These are phyloP conservation scores for Plasmodium cynomolgi DNA, from an alignment of 169 alveolate species.

Conservation along the genomic window DNA sequence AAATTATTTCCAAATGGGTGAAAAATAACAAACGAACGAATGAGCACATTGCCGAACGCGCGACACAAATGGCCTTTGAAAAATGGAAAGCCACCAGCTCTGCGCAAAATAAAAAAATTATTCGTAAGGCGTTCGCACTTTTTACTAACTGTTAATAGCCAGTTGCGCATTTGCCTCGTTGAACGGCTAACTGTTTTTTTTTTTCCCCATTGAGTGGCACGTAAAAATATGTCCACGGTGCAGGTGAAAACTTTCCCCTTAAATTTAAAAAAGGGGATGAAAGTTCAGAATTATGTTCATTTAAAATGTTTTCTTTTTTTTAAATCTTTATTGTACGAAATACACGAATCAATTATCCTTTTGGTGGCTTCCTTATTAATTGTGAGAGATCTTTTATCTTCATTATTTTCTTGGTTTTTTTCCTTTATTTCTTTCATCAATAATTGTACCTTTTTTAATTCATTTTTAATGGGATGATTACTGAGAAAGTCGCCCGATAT, in stretches of 20 bases:
- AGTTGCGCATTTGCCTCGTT: not conserved
- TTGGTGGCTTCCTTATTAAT: constrained; percentile 73
- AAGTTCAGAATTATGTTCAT: not conserved
- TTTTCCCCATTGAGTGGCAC: not conserved
- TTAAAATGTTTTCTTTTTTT: constrained; percentile 55
- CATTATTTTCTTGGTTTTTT: constrained; percentile 10
- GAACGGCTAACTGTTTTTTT: not conserved
- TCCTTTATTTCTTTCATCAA: constrained; percentile 75
- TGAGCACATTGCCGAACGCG: not conserved
- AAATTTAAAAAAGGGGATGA: not conserved
- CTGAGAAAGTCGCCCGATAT: constrained; percentile 55
- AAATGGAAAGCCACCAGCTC: not conserved
- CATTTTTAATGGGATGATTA: constrained; percentile 68
- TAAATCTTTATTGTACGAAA: constrained; percentile 73
- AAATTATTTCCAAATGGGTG: not conserved
- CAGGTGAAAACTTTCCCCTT: not conserved
- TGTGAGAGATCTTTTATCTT: constrained; percentile 47
- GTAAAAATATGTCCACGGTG: not conserved
- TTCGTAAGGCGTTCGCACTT: not conserved
- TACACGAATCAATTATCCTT: constrained; percentile 62
- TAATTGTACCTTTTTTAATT: constrained; percentile 54
- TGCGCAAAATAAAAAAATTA: not conserved
- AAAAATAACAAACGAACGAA: not conserved
- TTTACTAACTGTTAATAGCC: not conserved
- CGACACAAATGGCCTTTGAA: not conserved